Percentiles rank a stretch among this genome's conserved stretches.
Conservation (phyloP, 768 basidiomycete genomes). For the Termitomyces sp. region DNA sequence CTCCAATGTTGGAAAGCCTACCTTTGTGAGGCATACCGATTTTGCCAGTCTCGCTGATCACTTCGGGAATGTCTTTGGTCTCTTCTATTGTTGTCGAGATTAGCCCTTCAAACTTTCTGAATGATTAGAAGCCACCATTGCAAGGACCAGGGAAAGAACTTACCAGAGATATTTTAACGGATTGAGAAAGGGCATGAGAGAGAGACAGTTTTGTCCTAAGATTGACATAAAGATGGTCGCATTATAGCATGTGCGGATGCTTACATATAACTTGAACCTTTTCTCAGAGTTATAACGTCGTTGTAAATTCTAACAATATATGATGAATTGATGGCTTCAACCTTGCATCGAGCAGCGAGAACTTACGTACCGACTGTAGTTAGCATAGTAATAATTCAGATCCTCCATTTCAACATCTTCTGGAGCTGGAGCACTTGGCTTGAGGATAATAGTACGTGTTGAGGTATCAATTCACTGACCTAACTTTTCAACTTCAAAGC, state of each 20-base stretch:
- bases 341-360: neutral
- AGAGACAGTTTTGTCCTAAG: constrained; percentile 90
- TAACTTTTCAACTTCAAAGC: constrained; percentile 89
- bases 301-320: constrained; percentile 72
- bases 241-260: constrained; percentile 20
- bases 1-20: constrained; percentile 17
- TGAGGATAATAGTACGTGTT: constrained; percentile 4
- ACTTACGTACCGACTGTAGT: constrained; percentile 77
- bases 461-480: constrained; percentile 34
- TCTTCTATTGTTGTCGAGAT: constrained; percentile 93
- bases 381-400: constrained; percentile 93
- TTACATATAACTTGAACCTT: constrained; percentile 94
- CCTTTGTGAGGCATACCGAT: constrained; percentile 87
- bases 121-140: neutral
- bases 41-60: constrained; percentile 91
- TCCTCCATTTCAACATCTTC: constrained; percentile 96
- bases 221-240: neutral
- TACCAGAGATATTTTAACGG: constrained; percentile 93
- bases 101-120: constrained; percentile 76
- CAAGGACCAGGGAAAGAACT: constrained; percentile 2
- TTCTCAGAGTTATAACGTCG: constrained; percentile 92
- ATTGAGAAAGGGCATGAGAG: constrained; percentile 93
- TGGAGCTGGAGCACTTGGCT: constrained; percentile 41
- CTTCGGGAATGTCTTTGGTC: constrained; percentile 93
- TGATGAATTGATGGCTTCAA: constrained; percentile 4